Evolutionary conservation across 1,139 yeast species (phyloP), one percentile per base, ranked within the genome.

Genomic region (Groenewaldozyma auringiensis): DNA sequence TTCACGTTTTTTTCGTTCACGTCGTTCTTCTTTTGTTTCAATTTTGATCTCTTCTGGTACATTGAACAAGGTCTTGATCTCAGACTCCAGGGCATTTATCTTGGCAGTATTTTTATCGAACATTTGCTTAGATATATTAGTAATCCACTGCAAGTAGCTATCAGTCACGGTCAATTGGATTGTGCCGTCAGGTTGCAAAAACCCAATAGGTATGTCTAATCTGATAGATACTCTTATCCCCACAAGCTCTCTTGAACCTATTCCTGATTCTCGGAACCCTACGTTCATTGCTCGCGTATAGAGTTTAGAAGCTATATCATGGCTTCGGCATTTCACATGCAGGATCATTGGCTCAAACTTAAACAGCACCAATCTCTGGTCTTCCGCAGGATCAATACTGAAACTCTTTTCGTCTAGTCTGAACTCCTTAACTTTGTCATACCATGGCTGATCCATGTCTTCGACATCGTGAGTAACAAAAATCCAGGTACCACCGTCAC

Each of bases 221-320:
- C 77, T 76, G 47, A 85, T 79, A 13, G 84, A 78, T 3, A 78
- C 82, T 52, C 94, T 69, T 20, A 85, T 79, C 0, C 86, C 95
- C 2, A 85, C 95, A n/a, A 81, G 70, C 55, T 79, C 75, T 56
- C 84, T 84, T 37, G 81, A 74, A 3, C 94, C 94, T 43, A 86
- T 84, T 1, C 96, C 96, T 33, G 86, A 75, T 62, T 86, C 96
- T 57, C 96, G 70, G 58, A 83, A 87, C 4, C 96, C 96, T 63
- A 92, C 81, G 8, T 75, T 73, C 88, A 86, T 82, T 0, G 95
- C 94, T 0, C 76, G 66, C 31, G 80, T 75, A 54, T 80, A 84
- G 14, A 87, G 63, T 29, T 66, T 66, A n/a, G 73, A 70, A 0
- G 96, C 95, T 3, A 73, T 65, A 6, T 63, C 67, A 27, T 70